A percentile compares a stretch with the other conserved stretches of the same genome.
phyloP scores from a whole-genome alignment of 441 rosid species.

The Manihot esculenta region DNA sequence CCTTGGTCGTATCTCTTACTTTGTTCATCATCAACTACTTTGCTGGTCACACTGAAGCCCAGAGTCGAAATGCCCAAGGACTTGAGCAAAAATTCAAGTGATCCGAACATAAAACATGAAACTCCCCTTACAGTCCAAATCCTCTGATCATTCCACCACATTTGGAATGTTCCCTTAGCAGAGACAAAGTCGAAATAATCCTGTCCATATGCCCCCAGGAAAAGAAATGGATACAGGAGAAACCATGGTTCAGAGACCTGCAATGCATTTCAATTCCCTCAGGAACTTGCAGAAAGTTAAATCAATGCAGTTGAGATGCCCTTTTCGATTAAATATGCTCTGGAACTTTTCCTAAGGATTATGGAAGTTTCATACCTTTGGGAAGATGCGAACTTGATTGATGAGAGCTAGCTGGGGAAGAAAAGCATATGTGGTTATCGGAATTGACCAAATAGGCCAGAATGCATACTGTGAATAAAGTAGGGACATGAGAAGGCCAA shows the following conservation, averaged over 20 bases:
- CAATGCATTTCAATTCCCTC: neutral
- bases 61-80: conserved; percentile 37
- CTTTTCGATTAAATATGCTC: too few relatives aligned
- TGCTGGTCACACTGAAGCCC: conserved; percentile 54
- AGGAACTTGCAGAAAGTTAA: neutral
- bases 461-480: conserved; percentile 42
- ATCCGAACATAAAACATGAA: conserved; percentile 41
- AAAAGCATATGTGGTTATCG: conserved; percentile 46
- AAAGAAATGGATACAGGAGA: conserved; percentile 50
- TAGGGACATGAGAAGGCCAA: conserved; percentile 41
- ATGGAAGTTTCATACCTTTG: conserved; percentile 33
- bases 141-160: conserved; percentile 80
- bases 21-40: conserved; percentile 46
- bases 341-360: neutral
- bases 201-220: conserved; percentile 55
- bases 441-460: conserved; percentile 47
- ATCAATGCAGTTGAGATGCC: neutral
- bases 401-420: conserved; percentile 63
- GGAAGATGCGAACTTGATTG: conserved; percentile 42
- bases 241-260: conserved; percentile 59
- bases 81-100: conserved; percentile 43
- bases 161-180: conserved; percentile 39
- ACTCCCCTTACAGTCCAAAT: conserved; percentile 56
- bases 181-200: conserved; percentile 41
- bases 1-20: conserved; percentile 55